A percentile compares a stretch with the other conserved stretches of the same genome.
phyloP scores from a whole-genome alignment of 495 filamentous ascomycete genomes.

The Penicillium silybi region DNA sequence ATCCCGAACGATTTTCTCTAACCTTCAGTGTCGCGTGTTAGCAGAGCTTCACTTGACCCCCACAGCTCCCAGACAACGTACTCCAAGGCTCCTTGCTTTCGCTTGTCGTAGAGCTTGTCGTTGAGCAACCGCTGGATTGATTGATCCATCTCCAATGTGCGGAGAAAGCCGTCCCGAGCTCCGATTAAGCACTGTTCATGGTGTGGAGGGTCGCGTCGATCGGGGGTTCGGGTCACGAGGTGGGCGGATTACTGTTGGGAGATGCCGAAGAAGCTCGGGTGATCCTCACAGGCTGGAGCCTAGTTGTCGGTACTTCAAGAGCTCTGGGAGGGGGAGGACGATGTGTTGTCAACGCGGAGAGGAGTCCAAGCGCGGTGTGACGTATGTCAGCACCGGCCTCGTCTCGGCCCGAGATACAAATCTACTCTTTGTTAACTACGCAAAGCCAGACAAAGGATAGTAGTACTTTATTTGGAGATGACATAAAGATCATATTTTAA shows the following conservation, averaged over 20 bases:
- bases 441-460: neutral
- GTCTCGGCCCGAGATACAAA: slow-evolving; percentile 3
- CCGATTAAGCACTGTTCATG: slow-evolving; percentile 34
- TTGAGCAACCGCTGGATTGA: slow-evolving; percentile 86
- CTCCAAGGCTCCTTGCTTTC: slow-evolving; percentile 96
- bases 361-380: slow-evolving; percentile 33
- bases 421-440: neutral
- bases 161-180: slow-evolving; percentile 24
- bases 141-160: slow-evolving; percentile 66
- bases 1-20: slow-evolving; percentile 89
- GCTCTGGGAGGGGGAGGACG: slow-evolving; percentile 21
- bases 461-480: too few species aligned
- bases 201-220: slow-evolving; percentile 18
- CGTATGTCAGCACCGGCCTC: slow-evolving; percentile 30
- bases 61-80: slow-evolving; percentile 44
- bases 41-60: slow-evolving; percentile 2
- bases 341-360: slow-evolving; percentile 40
- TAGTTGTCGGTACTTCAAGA: neutral
- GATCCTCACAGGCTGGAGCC: neutral
- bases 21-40: slow-evolving; percentile 44
- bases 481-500: too few species aligned
- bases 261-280: neutral
- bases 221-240: slow-evolving; percentile 8
- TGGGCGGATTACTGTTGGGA: neutral
- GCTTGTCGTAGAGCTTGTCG: slow-evolving; percentile 97